Evolutionary conservation across 2,329 filamentous ascomycete species (phyloP), one percentile per base, ranked within the genome.

Genomic region (Arthrobotrys conoides): DNA sequence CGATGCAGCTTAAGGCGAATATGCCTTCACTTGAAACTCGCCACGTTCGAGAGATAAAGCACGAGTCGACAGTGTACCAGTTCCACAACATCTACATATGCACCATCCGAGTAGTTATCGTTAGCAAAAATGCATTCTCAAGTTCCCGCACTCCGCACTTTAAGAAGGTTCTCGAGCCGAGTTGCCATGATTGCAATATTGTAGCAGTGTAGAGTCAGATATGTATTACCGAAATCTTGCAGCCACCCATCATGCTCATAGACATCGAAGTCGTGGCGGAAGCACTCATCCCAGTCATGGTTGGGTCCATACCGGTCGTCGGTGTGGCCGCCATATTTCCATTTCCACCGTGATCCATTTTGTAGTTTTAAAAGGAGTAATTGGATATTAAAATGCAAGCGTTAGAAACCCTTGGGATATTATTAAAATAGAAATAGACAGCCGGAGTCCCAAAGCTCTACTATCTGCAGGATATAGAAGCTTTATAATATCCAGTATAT

Each of bases 1-100:
- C 92, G 82, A 96, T 91, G 85, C 93, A 96, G 69, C 90, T 92
- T 24, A 91, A 92, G 63, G 91, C 92, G 83, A 96, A 95, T 87
- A 91, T 91, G 83, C 88, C 90, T 3, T 84, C 85, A 30, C 90
- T 91, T 14, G 86, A 90, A 83, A 95, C 88, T 82, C 90, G 90
- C 92, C 93, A 96, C 20, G 87, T 86, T 2, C 83, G 81, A 24
- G 91, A 85, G 83, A 96, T 88, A 87, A 96, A 95, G 85, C 90
- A 93, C 16, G 90, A 85, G 83, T 92, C 89, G 83, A 92, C 86
- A 2, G 90, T 91, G 84, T 92, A 87, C 91, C 91, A 93, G 84
- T 93, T 94, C 91, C 91, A 93, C 48, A 93, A 86, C 92, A 93
- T 94, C 91, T 92, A 49, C 36, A 59, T 48, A n/a, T 46, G 16